Conservation (phyloP, 345 rosid species). For the Populus tremula region DNA sequence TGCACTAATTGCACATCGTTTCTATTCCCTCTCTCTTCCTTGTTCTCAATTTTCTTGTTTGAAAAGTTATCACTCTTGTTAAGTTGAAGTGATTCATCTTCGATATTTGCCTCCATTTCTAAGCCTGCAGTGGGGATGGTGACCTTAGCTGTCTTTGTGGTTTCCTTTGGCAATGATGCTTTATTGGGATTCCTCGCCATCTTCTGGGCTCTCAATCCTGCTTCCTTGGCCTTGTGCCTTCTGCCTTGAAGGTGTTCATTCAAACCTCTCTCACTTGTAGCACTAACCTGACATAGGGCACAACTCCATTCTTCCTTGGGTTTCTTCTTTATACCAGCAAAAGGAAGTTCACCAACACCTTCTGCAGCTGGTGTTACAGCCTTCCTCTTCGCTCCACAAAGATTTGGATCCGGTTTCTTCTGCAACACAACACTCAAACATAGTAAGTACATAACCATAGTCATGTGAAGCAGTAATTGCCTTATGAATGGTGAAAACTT, state of each 20-base stretch:
- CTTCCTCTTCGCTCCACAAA: slow-evolving; percentile 43
- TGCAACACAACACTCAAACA: slow-evolving; percentile 32
- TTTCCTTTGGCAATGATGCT: slow-evolving; percentile 7
- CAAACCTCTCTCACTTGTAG: slow-evolving; percentile 40
- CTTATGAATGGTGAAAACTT: background rate
- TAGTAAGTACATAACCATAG: slow-evolving; percentile 13
- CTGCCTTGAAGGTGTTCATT: slow-evolving; percentile 39
- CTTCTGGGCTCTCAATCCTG: slow-evolving; percentile 23
- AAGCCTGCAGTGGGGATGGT: background rate
- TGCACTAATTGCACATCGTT: background rate
- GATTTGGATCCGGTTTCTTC: slow-evolving; percentile 46
- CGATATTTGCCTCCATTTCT: slow-evolving; percentile 7
- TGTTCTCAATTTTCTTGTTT: slow-evolving; percentile 14
- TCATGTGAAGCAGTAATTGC: background rate
- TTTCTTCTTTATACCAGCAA: slow-evolving; percentile 26
- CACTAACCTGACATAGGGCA: slow-evolving; percentile 43
- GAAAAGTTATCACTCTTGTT: slow-evolving; percentile 11
- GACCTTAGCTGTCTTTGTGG: slow-evolving; percentile 11
- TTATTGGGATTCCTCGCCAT: background rate
- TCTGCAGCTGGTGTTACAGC: slow-evolving; percentile 23
- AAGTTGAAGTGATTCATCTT: slow-evolving; percentile 9
- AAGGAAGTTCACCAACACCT: slow-evolving; percentile 13
- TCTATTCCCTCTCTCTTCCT: slow-evolving; percentile 6
- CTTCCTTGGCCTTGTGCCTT: slow-evolving; percentile 44
- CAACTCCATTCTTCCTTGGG: slow-evolving; percentile 46